Evolutionary conservation across 176 grass and related monocot genomes (phyloP).

Genomic region (Paspalum vaginatum): DNA sequence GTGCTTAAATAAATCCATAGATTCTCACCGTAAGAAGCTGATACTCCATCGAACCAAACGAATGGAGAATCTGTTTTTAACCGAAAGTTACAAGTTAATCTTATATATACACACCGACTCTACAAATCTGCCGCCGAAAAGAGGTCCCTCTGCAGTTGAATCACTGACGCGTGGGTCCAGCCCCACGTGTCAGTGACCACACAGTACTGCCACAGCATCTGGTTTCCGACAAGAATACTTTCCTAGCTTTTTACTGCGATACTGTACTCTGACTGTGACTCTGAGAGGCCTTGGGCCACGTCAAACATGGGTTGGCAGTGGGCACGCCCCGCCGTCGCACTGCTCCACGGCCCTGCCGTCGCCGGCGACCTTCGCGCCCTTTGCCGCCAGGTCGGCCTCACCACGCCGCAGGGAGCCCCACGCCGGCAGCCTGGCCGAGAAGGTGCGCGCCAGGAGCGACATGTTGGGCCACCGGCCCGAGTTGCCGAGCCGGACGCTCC

Average conservation of each 20-base stretch:
- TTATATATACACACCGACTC: neutral
- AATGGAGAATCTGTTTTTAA: neutral
- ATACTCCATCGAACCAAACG: slow-evolving; percentile 10
- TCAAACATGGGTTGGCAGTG: slow-evolving; percentile 40
- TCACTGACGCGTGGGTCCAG: no score
- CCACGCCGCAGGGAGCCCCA: slow-evolving; percentile 58
- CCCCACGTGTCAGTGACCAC: no score
- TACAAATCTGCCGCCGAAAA: neutral
- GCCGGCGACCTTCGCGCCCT: slow-evolving; percentile 45
- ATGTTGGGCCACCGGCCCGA: slow-evolving; percentile 66
- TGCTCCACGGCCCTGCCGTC: slow-evolving; percentile 27
- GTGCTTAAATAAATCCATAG: no score
- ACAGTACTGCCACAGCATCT: no score
- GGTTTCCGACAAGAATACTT: slow-evolving; percentile 6
- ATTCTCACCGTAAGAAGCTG: neutral
- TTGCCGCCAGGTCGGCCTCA: slow-evolving; percentile 44
- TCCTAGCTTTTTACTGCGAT: slow-evolving; percentile 2
- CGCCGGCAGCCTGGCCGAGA: slow-evolving; percentile 57
- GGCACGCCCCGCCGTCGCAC: slow-evolving; percentile 34
- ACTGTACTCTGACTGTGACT: slow-evolving; percentile 28
- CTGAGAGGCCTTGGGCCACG: no score
- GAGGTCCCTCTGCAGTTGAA: no score
- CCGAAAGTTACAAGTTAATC: slow-evolving; percentile 1
- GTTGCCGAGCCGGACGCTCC: slow-evolving; percentile 57
- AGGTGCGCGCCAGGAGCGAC: slow-evolving; percentile 46